A percentile compares a stretch with the other conserved stretches of the same genome.
phyloP scores from a whole-genome alignment of 352 stramenopile genomes.

The Phytophthora kernoviae region DNA sequence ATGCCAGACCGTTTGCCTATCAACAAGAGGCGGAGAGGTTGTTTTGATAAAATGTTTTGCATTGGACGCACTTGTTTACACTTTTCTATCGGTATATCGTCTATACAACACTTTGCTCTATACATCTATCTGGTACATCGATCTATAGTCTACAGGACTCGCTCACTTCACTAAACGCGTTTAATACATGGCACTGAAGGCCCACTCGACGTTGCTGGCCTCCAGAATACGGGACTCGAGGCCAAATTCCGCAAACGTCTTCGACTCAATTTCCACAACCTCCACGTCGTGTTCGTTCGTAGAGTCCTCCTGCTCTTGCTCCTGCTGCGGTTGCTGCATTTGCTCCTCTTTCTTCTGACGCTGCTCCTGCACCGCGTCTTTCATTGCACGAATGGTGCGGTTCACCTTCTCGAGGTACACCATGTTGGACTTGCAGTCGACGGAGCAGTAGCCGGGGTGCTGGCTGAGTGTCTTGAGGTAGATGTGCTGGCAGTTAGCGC shows the following conservation, averaged over 20 bases:
- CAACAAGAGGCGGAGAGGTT: constrained; percentile 1
- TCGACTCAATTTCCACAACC: constrained; percentile 24
- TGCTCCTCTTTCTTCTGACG: constrained; percentile 40
- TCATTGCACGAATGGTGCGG: constrained; percentile 80
- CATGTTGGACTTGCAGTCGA: constrained; percentile 91
- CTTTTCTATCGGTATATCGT: constrained; percentile 16
- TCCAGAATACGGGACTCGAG: constrained; percentile 66
- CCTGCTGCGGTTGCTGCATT: constrained; percentile 8
- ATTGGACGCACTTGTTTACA: constrained; percentile 29
- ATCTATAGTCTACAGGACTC: constrained; percentile 26
- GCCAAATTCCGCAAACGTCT: constrained; percentile 81
- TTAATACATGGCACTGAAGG: constrained; percentile 83
- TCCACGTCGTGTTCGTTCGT: constrained; percentile 19
- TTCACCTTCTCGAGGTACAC: constrained; percentile 84
- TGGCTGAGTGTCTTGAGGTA: constrained; percentile 87
- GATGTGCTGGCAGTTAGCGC: constrained; percentile 83
- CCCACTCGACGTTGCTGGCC: constrained; percentile 71
- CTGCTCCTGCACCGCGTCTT: constrained; percentile 62
- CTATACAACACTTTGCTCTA: constrained; percentile 26
- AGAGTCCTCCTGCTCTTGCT: constrained; percentile 6
- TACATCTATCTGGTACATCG: constrained; percentile 30
- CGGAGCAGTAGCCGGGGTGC: constrained; percentile 79
- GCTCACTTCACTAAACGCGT: constrained; percentile 20
- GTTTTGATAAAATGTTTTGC: constrained; percentile 20
- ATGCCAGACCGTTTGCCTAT: constrained; percentile 1